A percentile compares a stretch with the other conserved stretches of the same genome.
These are phyloP conservation scores for Cladosporium colombiae DNA, from an alignment of 2,329 filamentous ascomycete species.

Conservation along the genomic window DNA sequence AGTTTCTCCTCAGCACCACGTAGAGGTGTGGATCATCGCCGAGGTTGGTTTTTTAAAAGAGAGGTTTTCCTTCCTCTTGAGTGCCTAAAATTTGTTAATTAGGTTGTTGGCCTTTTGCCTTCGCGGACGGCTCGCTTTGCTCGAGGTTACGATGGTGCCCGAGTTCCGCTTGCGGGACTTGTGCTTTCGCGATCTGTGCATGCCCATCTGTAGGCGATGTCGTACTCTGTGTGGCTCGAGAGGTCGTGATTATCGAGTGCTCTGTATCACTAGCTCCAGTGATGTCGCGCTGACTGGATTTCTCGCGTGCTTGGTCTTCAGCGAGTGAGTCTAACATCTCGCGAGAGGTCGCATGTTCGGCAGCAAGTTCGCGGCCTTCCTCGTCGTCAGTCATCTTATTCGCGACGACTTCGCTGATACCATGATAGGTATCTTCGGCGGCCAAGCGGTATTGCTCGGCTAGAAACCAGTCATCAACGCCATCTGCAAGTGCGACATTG, in stretches of 20 bases:
- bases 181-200: background rate
- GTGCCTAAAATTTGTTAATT: background rate
- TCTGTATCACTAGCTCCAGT: background rate
- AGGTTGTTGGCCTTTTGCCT: background rate
- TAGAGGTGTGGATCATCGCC: background rate
- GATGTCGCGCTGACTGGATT: background rate
- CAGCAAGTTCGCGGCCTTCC: background rate
- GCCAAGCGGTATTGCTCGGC: background rate
- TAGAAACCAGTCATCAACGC: background rate
- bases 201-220: background rate
- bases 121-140: background rate
- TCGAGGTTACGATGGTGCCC: background rate
- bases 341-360: background rate
- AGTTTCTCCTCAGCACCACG: background rate
- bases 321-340: background rate
- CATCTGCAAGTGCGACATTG: background rate
- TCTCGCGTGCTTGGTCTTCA: background rate
- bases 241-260: background rate
- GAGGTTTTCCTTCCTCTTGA: background rate
- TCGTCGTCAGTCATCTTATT: background rate
- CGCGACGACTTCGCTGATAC: background rate
- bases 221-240: background rate
- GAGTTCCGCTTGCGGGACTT: background rate
- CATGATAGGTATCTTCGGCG: background rate
- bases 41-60: background rate